Evolutionary conservation across 108 stramenopile species (phyloP).

Genomic region (Discostella pseudostelligera): DNA sequence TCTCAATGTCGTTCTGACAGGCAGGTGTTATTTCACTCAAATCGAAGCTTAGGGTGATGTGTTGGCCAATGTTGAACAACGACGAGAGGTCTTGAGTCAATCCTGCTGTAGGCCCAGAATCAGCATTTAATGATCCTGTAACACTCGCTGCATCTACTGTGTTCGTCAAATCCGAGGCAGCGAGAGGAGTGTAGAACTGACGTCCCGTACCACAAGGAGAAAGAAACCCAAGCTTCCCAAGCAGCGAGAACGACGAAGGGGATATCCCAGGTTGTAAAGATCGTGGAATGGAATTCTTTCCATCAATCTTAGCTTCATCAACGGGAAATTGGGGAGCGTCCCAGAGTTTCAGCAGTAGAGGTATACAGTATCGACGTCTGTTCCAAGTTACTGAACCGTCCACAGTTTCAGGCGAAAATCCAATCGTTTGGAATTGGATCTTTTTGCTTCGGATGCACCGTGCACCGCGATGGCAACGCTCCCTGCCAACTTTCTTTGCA

Average conservation of each 20-base stretch:
- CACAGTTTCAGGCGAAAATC: conserved; percentile 16
- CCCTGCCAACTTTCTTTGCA: neutral
- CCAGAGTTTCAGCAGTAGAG: conserved; percentile 70
- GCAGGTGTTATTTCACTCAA: neutral
- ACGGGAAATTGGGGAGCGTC: conserved; percentile 52
- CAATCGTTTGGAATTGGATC: conserved; percentile 35
- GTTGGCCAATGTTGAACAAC: conserved; percentile 85
- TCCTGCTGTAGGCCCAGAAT: conserved; percentile 16
- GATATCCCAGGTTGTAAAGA: conserved; percentile 29
- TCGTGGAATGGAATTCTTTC: conserved; percentile 12
- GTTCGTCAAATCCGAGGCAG: neutral
- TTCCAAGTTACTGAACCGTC: conserved; percentile 26
- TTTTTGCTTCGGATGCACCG: conserved; percentile 42
- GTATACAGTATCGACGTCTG: conserved; percentile 46
- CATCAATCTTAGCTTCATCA: conserved; percentile 3
- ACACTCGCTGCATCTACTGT: neutral
- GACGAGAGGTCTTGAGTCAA: conserved; percentile 58
- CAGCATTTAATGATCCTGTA: neutral
- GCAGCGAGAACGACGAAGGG: conserved; percentile 27
- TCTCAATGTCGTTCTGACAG: conserved; percentile 17
- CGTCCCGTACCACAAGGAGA: conserved; percentile 29
- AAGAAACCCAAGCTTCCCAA: conserved; percentile 29
- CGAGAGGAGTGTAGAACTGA: conserved; percentile 9
- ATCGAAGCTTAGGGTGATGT: conserved; percentile 70
- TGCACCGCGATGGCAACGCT: conserved; percentile 16